A percentile compares a stretch with the other conserved stretches of the same genome.
These are phyloP conservation scores for Fraxinus paxiana DNA, from an alignment of 305 asterid genomes.

Conservation along the genomic window DNA sequence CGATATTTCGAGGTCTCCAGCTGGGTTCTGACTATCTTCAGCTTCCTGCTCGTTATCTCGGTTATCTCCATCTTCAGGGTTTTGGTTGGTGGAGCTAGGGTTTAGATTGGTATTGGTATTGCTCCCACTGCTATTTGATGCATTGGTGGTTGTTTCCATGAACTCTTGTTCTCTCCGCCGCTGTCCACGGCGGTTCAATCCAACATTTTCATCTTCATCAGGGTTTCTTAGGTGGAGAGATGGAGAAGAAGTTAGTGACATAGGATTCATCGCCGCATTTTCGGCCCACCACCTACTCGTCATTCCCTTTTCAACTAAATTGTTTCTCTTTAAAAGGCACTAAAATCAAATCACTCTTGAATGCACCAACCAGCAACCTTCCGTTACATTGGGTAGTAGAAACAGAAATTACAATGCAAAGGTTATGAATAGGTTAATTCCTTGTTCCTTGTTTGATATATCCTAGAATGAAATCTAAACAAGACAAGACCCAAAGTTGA, in stretches of 20 bases:
- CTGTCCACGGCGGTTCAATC: slow-evolving; percentile 15
- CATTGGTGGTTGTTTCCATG: slow-evolving; percentile 4
- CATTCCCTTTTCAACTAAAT: slow-evolving; percentile 8
- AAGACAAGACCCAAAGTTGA: background rate
- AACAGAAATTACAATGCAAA: background rate
- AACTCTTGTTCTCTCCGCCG: background rate
- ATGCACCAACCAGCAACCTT: background rate
- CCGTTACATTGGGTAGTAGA: background rate
- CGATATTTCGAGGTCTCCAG: slow-evolving; percentile 42
- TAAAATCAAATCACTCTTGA: slow-evolving; percentile 22
- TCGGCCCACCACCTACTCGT: slow-evolving; percentile 57
- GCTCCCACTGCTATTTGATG: slow-evolving; percentile 45
- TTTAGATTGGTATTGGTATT: slow-evolving; percentile 24
- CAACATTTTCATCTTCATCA: slow-evolving; percentile 31
- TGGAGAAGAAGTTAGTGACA: slow-evolving; percentile 33
- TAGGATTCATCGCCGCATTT: slow-evolving; percentile 43
- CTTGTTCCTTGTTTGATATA: slow-evolving; percentile 4
- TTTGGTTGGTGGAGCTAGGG: slow-evolving; percentile 28
- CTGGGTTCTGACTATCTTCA: slow-evolving; percentile 25
- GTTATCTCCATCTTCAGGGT: slow-evolving; percentile 31
- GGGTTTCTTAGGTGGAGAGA: slow-evolving; percentile 43
- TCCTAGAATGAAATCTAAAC: background rate
- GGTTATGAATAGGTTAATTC: background rate
- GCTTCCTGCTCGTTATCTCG: slow-evolving; percentile 27
- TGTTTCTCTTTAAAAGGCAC: slow-evolving; percentile 9